Percentiles rank a stretch among this genome's conserved stretches.
These are phyloP conservation scores for Cinnamomum micranthum DNA, from an alignment of 164 flowering plant genomes.

Conservation along the genomic window DNA sequence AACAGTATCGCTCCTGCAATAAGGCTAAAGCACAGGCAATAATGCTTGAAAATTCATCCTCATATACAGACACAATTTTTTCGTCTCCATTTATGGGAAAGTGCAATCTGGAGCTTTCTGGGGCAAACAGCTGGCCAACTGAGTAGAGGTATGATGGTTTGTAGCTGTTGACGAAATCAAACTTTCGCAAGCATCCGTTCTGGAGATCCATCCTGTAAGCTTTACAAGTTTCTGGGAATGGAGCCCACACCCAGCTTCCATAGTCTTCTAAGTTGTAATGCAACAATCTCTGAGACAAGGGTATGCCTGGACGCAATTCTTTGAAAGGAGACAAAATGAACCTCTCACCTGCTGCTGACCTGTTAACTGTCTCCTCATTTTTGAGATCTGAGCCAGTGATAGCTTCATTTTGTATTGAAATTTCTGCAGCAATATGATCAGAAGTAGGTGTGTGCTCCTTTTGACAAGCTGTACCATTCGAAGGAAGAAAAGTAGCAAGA, in stretches of 20 bases:
- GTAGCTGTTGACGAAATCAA: slow-evolving; percentile 33
- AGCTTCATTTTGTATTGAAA: slow-evolving; percentile 7
- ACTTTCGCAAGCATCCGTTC: slow-evolving; percentile 41
- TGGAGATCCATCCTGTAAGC: slow-evolving; percentile 46
- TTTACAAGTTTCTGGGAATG: slow-evolving; percentile 50
- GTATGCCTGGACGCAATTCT: background rate
- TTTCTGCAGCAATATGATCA: slow-evolving; percentile 20
- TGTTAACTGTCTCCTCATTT: background rate
- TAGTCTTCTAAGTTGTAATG: slow-evolving; percentile 25
- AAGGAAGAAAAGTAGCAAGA: slow-evolving; percentile 11
- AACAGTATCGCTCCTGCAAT: slow-evolving; percentile 34
- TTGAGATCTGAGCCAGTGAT: slow-evolving; percentile 10
- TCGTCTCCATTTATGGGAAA: slow-evolving; percentile 53
- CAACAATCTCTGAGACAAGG: slow-evolving; percentile 12
- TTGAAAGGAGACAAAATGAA: slow-evolving; percentile 2
- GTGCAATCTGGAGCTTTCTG: slow-evolving; percentile 64
- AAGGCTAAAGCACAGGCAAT: slow-evolving; percentile 79
- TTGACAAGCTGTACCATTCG: slow-evolving; percentile 10
- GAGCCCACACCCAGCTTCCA: slow-evolving; percentile 60
- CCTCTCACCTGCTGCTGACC: slow-evolving; percentile 2
- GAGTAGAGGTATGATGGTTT: slow-evolving; percentile 33
- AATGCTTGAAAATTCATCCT: slow-evolving; percentile 80
- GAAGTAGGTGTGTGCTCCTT: slow-evolving; percentile 7
- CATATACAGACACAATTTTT: slow-evolving; percentile 60
- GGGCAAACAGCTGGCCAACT: slow-evolving; percentile 39